phyloP scores from a whole-genome alignment of 257 asterid species.

The Plantago major region DNA sequence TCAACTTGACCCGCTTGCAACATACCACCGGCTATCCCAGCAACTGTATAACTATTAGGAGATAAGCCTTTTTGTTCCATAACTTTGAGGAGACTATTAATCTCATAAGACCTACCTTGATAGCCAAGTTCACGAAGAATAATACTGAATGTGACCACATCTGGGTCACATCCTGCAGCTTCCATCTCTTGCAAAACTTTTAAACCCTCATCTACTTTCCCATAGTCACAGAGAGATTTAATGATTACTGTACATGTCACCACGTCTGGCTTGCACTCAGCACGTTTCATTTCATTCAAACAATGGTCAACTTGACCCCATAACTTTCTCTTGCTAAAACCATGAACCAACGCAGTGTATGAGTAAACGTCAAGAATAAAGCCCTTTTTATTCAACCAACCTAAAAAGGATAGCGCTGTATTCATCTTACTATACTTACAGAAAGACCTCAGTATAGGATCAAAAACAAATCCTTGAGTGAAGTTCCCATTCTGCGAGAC shows the following conservation, averaged over 20 bases:
- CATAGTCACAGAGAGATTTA: constrained; percentile 50
- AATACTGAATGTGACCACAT: constrained; percentile 53
- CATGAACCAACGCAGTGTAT: constrained; percentile 55
- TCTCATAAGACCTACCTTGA: constrained; percentile 35
- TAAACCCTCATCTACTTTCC: constrained; percentile 42
- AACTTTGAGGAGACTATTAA: constrained; percentile 32
- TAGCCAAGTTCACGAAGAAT: constrained; percentile 49
- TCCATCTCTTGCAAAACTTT: constrained; percentile 41
- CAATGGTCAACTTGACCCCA: constrained; percentile 46
- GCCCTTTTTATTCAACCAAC: constrained; percentile 50
- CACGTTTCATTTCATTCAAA: constrained; percentile 39
- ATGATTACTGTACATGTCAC: constrained; percentile 43
- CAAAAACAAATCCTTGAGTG: constrained; percentile 27
- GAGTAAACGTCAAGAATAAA: constrained; percentile 33
- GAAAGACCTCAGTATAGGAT: constrained; percentile 53
- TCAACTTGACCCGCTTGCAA: constrained; percentile 43
- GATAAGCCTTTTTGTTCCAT: constrained; percentile 41
- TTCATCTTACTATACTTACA: constrained; percentile 33
- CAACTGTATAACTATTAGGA: constrained; percentile 47
- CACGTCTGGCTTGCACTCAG: constrained; percentile 39
- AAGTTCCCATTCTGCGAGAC: constrained; percentile 27
- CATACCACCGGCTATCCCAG: constrained; percentile 58
- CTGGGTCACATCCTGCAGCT: constrained; percentile 44
- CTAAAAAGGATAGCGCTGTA: constrained; percentile 40
- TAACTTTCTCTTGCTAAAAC: constrained; percentile 38